Evolutionary conservation across 352 stramenopile genomes (phyloP), one percentile per base, ranked within the genome.

Genomic region (Phytophthora niederhauseri): DNA sequence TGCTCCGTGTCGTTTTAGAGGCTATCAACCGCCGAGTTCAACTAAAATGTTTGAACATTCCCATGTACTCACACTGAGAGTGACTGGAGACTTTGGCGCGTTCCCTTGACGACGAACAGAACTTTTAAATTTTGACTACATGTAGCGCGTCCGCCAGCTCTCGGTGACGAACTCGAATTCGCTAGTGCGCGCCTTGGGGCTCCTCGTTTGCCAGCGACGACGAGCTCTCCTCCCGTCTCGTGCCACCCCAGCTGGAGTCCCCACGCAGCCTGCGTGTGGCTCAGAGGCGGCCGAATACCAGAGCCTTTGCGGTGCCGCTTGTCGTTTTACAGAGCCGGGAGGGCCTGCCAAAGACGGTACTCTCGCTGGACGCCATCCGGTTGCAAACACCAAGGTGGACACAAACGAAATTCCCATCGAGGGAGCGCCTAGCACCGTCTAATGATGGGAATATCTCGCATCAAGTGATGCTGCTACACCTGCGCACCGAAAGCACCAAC

Each of bases 361-460:
- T 43, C 48, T 53, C 46, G 45, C 17, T 69, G 60, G 61, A 69
- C 64, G 50, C 34, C 17, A 70, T 69, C 60, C 60, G 61, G n/a
- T 19, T 48, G 26, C 56, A 45, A 26, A 34, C 24, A 4, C 38
- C 56, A 48, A 48, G 55, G 69, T 68, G 57, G 57, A 76, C 69
- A 76, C 69, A 76, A 76, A 76, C 24, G 66, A 75, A 74, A 74
- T 74, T 77, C 61, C 34, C 41, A 26, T 20, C 20, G 8, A 54
- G 30, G 36, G 51, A 52, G 11, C 6, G 9, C 14, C 24, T 31
- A 54, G 54, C 49, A 69, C 24, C 30, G n/a, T 66, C 41, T 51
- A 53, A 20, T 59, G 55, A 62, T 50, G 36, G 50, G 34, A 53
- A 15, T 11, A 4, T 20, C 14, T 43, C 17, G 41, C 41, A 14